Conservation (phyloP, 208 protist genomes). For the Leishmania lainsoni region DNA sequence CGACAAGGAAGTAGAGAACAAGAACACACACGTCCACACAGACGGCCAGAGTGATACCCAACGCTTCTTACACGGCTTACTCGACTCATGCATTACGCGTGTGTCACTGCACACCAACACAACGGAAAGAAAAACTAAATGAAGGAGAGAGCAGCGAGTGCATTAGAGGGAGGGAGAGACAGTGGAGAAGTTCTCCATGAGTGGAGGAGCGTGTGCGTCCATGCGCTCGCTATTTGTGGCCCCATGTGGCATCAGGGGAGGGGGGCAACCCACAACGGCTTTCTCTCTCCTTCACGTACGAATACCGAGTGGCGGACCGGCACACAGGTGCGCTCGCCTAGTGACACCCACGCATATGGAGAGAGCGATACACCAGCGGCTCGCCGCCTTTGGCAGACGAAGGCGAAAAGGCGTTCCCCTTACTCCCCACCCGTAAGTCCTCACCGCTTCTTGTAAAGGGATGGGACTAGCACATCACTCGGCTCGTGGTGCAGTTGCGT, state of each 20-base stretch:
- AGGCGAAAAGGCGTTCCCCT: background rate
- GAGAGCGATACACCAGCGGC: background rate
- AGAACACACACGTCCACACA: background rate
- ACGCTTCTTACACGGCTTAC: background rate
- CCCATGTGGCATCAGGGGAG: background rate
- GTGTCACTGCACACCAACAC: background rate
- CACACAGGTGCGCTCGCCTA: background rate
- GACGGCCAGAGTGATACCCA: background rate
- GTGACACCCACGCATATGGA: background rate
- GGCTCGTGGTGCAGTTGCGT: conserved; percentile 48
- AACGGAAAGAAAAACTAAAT: background rate
- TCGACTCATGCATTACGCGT: background rate
- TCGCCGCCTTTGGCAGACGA: background rate
- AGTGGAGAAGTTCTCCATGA: background rate
- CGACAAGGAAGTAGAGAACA: background rate
- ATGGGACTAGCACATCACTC: conserved; percentile 88
- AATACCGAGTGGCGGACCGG: background rate
- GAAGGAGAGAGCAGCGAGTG: background rate
- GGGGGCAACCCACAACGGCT: background rate
- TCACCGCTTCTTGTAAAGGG: conserved; percentile 95
- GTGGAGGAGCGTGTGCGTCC: background rate
- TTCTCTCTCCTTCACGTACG: background rate
- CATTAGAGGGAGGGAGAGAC: background rate
- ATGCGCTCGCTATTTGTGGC: background rate
- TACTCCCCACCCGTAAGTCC: background rate